These are phyloP conservation scores for Metschnikowia drakensbergensis DNA, from an alignment of 805 yeast species.

Conservation along the genomic window DNA sequence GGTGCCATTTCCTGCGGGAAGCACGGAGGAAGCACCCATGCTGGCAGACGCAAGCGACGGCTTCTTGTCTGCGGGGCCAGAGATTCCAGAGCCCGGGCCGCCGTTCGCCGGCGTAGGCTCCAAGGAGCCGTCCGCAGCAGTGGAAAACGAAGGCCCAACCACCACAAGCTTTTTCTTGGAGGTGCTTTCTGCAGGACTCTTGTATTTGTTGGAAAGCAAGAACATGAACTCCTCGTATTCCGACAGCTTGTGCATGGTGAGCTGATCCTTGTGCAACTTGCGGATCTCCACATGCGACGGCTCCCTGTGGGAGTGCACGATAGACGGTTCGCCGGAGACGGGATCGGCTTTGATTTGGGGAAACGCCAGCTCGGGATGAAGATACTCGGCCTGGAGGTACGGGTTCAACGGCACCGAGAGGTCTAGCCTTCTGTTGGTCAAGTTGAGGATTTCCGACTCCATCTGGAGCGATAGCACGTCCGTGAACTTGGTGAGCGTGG, in stretches of 20 bases:
- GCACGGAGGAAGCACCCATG: constrained; percentile 18
- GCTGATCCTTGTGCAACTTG: constrained; percentile 40
- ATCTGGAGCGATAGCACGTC: constrained; percentile 75
- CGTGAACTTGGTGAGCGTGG: constrained; percentile 66
- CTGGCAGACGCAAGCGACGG: constrained; percentile 6
- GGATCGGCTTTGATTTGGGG: constrained; percentile 46
- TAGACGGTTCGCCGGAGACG: constrained; percentile 29
- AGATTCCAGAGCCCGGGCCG: constrained; percentile 3
- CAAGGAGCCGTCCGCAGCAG: constrained; percentile 14
- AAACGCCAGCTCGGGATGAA: constrained; percentile 45
- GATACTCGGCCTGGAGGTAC: constrained; percentile 44
- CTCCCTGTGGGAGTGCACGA: constrained; percentile 31
- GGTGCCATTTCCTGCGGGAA: constrained; percentile 25
- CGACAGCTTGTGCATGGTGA: constrained; percentile 58
- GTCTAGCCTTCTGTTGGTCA: constrained; percentile 75
- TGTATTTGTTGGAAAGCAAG: constrained; percentile 38
- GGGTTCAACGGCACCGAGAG: constrained; percentile 73
- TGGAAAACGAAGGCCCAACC: constrained; percentile 29
- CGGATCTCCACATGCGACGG: constrained; percentile 27
- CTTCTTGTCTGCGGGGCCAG: constrained; percentile 6
- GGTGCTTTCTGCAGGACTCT: constrained; percentile 33
- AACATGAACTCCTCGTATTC: constrained; percentile 90
- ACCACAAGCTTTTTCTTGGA: constrained; percentile 38
- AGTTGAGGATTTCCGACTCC: constrained; percentile 81
- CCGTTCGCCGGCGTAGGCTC: constrained; percentile 17